Conservation (phyloP, 192 early-diverging fungal genomes). For the Bifiguratus adelaidae region DNA sequence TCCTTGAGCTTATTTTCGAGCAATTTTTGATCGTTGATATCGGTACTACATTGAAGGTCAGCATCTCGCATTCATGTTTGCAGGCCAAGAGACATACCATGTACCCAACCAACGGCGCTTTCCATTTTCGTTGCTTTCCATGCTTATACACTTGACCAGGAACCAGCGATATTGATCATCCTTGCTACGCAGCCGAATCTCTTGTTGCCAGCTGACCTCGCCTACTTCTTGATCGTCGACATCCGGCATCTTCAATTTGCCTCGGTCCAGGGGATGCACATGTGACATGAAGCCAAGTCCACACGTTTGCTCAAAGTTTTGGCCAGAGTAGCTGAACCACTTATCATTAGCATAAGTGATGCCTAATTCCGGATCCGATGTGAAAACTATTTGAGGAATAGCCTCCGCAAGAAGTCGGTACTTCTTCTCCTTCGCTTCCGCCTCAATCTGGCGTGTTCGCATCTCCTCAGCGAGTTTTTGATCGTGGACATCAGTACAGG, state of each 20-base stretch:
- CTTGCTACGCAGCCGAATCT: constrained; percentile 26
- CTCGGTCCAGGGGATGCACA: constrained; percentile 40
- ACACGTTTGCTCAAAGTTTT: constrained; percentile 30
- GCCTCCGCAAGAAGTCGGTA: constrained; percentile 44
- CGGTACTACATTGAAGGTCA: constrained; percentile 33
- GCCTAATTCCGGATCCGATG: constrained; percentile 30
- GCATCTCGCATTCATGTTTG: background rate
- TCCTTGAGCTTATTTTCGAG: constrained; percentile 44
- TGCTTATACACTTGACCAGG: constrained; percentile 42
- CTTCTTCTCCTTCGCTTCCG: constrained; percentile 44
- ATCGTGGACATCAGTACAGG: constrained; percentile 45
- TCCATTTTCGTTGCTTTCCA: constrained; percentile 32
- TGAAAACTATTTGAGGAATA: constrained; percentile 51
- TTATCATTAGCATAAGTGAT: constrained; percentile 42
- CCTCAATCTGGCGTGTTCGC: constrained; percentile 31
- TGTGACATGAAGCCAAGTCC: constrained; percentile 43
- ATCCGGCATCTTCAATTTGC: constrained; percentile 31
- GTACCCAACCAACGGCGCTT: constrained; percentile 43
- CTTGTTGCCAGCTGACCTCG: constrained; percentile 30
- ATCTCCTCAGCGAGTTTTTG: constrained; percentile 32
- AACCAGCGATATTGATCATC: constrained; percentile 40
- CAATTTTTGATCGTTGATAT: constrained; percentile 48
- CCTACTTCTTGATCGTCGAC: constrained; percentile 9
- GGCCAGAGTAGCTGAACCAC: constrained; percentile 40
- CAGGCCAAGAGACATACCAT: constrained; percentile 16